These are phyloP conservation scores for Delitschia confertaspora DNA, from an alignment of 495 filamentous ascomycete species.

Conservation along the genomic window DNA sequence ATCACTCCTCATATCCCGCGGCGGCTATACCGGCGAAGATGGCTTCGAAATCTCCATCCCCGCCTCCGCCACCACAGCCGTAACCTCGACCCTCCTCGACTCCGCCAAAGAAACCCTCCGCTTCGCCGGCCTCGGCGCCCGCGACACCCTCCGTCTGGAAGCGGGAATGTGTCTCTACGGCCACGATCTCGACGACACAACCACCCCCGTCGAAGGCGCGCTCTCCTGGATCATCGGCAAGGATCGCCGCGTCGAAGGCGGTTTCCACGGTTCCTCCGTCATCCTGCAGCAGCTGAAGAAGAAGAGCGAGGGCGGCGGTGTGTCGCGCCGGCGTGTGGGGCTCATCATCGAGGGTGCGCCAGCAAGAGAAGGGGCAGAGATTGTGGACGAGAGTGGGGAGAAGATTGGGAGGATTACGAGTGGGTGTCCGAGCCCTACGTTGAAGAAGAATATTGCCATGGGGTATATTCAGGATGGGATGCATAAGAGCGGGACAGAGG, in stretches of 20 bases:
- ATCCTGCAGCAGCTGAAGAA: constrained; percentile 65
- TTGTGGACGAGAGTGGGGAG: constrained; percentile 54
- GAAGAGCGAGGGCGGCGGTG: constrained; percentile 55
- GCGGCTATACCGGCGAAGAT: constrained; percentile 95
- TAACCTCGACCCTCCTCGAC: constrained; percentile 56
- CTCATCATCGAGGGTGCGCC: constrained; percentile 78
- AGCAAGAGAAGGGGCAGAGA: constrained; percentile 78
- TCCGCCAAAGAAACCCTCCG: constrained; percentile 54
- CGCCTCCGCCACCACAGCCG: constrained; percentile 43
- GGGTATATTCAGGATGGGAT: constrained; percentile 76
- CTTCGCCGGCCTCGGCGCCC: constrained; percentile 78
- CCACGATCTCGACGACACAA: constrained; percentile 85
- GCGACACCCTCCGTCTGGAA: constrained; percentile 87
- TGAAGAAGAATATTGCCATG: constrained; percentile 91
- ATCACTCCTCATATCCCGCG: constrained; percentile 70
- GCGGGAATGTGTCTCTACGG: constrained; percentile 98
- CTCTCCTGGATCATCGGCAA: constrained; percentile 81
- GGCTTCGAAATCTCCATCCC: constrained; percentile 93
- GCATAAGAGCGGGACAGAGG: constrained; percentile 80
- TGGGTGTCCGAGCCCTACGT: constrained; percentile 77
- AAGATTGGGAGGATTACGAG: constrained; percentile 69
- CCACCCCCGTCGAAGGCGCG: constrained; percentile 76
- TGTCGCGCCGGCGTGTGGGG: constrained; percentile 66
- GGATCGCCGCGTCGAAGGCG: constrained; percentile 54
- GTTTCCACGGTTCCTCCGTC: constrained; percentile 62